Evolutionary conservation across 2,329 filamentous ascomycete genomes (phyloP).

Genomic region (Cercospora sojina): DNA sequence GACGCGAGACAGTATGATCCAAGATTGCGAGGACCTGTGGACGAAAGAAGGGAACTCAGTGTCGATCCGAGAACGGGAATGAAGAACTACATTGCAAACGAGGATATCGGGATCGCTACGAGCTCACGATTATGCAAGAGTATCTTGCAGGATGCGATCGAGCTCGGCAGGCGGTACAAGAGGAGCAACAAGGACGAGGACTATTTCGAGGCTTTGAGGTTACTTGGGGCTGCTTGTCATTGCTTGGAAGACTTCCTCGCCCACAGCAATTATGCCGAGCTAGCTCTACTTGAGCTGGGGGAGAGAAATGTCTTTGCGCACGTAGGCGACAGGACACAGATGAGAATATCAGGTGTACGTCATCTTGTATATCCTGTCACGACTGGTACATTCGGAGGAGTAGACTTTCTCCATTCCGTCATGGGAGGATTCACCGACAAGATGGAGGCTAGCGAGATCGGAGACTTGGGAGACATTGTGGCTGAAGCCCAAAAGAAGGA

Average conservation of each 20-base stretch:
- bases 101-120: conserved; percentile 73
- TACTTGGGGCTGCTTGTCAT: conserved; percentile 87
- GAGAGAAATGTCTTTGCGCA: conserved; percentile 82
- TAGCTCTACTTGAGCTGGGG: conserved; percentile 82
- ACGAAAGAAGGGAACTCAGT: conserved; percentile 73
- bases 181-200: conserved; percentile 67
- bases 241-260: conserved; percentile 91
- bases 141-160: conserved; percentile 70
- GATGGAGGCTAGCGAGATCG: conserved; percentile 83
- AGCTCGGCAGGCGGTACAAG: conserved; percentile 72
- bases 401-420: conserved; percentile 76
- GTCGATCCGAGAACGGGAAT: conserved; percentile 63
- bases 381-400: conserved; percentile 90
- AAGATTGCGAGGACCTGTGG: conserved; percentile 71
- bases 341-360: conserved; percentile 67
- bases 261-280: conserved; percentile 89
- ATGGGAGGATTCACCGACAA: conserved; percentile 80
- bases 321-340: conserved; percentile 69
- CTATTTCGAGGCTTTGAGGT: conserved; percentile 79
- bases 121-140: conserved; percentile 74
- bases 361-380: conserved; percentile 73
- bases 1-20: conserved; percentile 81
- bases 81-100: conserved; percentile 94
- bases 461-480: conserved; percentile 82
- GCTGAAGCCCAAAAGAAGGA: conserved; percentile 58